These are phyloP conservation scores for Neostapfia colusana DNA, from an alignment of 176 grass and related monocot species.

Conservation along the genomic window DNA sequence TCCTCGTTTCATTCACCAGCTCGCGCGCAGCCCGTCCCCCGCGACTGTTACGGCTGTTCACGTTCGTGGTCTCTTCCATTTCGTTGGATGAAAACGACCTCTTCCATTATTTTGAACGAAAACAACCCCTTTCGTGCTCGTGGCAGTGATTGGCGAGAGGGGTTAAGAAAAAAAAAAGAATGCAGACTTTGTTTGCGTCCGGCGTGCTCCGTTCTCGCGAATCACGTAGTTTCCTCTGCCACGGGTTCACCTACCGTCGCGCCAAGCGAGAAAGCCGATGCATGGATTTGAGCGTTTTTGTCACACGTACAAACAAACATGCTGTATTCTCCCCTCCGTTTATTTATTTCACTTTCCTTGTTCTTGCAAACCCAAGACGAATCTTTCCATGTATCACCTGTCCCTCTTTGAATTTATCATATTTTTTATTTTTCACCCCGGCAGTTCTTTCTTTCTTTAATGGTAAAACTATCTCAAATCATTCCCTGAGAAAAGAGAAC, in stretches of 20 bases:
- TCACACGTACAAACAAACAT: conserved; percentile 6
- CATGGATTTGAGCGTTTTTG: conserved; percentile 1
- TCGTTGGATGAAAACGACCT: too few species aligned
- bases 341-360: not conserved
- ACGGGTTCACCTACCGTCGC: conserved; percentile 2
- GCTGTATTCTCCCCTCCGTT: conserved; percentile 3
- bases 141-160: not conserved
- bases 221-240: conserved; percentile 9
- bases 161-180: not conserved
- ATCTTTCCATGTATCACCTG: conserved; percentile 35
- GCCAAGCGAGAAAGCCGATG: not conserved
- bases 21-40: not conserved
- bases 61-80: not conserved
- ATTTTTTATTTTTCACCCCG: not conserved
- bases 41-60: not conserved
- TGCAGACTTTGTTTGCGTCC: conserved; percentile 13
- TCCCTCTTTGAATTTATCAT: conserved; percentile 9
- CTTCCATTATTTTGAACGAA: too few species aligned
- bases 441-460: not conserved
- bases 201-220: conserved; percentile 13
- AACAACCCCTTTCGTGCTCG: too few species aligned
- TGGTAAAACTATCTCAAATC: not conserved
- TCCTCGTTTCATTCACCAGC: too few species aligned
- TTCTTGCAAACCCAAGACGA: conserved; percentile 30
- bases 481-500: not conserved